These are phyloP conservation scores for Thuidium tamariscinum DNA, from an alignment of 225 moss, liverwort and hornwort species.

Conservation along the genomic window DNA sequence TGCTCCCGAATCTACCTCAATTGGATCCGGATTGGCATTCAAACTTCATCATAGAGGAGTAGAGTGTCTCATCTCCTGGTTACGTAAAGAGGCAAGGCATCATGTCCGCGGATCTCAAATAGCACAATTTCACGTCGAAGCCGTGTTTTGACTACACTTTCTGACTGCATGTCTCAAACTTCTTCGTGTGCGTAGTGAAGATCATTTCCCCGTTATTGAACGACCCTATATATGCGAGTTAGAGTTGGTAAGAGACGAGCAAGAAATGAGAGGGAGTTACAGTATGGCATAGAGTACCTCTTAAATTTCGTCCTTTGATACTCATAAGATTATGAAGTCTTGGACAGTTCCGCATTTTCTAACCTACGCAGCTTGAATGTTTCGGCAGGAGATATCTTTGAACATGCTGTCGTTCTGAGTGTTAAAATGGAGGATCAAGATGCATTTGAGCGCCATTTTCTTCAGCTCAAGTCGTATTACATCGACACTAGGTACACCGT, in stretches of 20 bases:
- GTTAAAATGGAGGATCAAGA: conserved; percentile 98
- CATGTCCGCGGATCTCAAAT: not conserved
- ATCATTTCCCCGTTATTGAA: not conserved
- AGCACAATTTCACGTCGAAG: not conserved
- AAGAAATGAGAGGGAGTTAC: not conserved
- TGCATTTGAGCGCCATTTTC: conserved; percentile 90
- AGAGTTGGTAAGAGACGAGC: not conserved
- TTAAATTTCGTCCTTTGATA: not conserved
- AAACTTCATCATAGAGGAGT: not conserved
- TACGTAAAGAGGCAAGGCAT: not conserved
- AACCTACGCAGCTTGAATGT: not conserved
- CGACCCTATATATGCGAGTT: not conserved
- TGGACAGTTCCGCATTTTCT: not conserved
- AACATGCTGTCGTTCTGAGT: conserved; percentile 30
- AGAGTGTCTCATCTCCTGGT: not conserved
- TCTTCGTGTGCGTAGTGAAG: not conserved
- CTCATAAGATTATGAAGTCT: not conserved
- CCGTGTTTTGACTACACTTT: not conserved
- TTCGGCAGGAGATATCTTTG: conserved; percentile 23
- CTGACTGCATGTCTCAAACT: not conserved
- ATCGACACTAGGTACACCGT: conserved; percentile 69
- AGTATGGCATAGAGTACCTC: not conserved
- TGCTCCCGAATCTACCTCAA: not conserved
- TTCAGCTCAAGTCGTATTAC: conserved; percentile 77
- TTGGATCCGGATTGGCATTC: not conserved